Evolutionary conservation across 2,329 filamentous ascomycete species (phyloP).

Genomic region (Fusarium denticulatum): DNA sequence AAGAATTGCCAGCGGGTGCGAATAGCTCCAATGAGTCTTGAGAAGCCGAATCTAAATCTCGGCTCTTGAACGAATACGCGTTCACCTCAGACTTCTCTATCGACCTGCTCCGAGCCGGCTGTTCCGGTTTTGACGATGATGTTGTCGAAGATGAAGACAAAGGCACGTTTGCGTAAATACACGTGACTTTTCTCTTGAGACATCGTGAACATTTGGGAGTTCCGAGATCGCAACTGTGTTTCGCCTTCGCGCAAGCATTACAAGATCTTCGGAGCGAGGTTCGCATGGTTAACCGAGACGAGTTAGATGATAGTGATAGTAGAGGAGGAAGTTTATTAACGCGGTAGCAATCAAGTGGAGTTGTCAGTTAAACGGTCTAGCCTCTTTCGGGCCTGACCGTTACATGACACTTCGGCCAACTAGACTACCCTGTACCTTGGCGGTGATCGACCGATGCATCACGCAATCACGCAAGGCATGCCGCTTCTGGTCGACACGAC

Average conservation of each 20-base stretch:
- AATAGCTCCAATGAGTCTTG: constrained; percentile 15
- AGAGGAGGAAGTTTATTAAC: constrained; percentile 19
- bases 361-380: not conserved
- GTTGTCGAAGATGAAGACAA: constrained; percentile 43
- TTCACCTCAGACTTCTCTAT: not conserved
- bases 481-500: not conserved
- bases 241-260: constrained; percentile 64
- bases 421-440: not conserved
- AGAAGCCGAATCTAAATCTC: not conserved
- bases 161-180: constrained; percentile 65
- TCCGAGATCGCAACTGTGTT: constrained; percentile 64
- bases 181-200: constrained; percentile 57
- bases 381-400: not conserved
- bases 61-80: not conserved
- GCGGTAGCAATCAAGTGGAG: constrained; percentile 14
- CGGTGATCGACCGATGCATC: not conserved
- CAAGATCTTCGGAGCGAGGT: constrained; percentile 67
- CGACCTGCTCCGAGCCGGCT: not conserved
- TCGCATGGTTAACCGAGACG: constrained; percentile 54
- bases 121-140: not conserved
- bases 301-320: constrained; percentile 5
- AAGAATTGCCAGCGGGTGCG: constrained; percentile 46
- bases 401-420: not conserved
- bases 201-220: constrained; percentile 66
- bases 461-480: not conserved